Base-by-base conservation (phyloP, 1,139 yeast species). In the Blastobotrys serpentis region DNA sequence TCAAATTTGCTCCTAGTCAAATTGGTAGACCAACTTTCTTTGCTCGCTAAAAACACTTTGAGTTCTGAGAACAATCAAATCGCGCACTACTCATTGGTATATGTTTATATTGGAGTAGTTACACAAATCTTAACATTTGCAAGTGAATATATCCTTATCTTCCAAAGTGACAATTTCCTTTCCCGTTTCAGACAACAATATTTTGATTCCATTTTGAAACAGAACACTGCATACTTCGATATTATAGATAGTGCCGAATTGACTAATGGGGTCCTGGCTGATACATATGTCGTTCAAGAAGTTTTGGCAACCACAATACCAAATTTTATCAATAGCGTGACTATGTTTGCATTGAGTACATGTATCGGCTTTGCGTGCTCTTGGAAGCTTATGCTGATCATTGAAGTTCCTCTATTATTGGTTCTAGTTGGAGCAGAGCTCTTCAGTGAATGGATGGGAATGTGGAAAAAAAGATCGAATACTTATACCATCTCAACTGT, bases 191-290 rank as follows among this genome's bases (percentile, higher is more conserved):
- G 40, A 11, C 10, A 36, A 19, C 25, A 18, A n/a, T 36, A 36
- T 13, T 36, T 36, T 36, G 40, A 36, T 10, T 17, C 40, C 5
- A 36, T 36, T 19, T 17, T 36, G 25, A 18, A 19, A 18, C 40
- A 36, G n/a, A 36, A 36, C 22, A 36, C 40, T 18, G 40, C 40
- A 4, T 36, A 36, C 13, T 36, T 36, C 13, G 40, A 36, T 11
- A 36, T 36, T 3, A 36, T 17, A 11, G 40, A 36, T 19, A 36
- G 40, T 11, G 40, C 40, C 3, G 40, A 36, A 19, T 19, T 36
- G n/a, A 36, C 40, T 3, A 36, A 36, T 14, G 13, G 40, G 25
- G 22, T 36, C 7, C 16, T 36, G 10, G 19, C 40, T 3, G 25
- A 36, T n/a, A 36, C 14, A 3, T 36, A 36, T 19, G 25, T 17